Base-by-base conservation (phyloP, 331 rosid species). In the Quercus lobata region DNA sequence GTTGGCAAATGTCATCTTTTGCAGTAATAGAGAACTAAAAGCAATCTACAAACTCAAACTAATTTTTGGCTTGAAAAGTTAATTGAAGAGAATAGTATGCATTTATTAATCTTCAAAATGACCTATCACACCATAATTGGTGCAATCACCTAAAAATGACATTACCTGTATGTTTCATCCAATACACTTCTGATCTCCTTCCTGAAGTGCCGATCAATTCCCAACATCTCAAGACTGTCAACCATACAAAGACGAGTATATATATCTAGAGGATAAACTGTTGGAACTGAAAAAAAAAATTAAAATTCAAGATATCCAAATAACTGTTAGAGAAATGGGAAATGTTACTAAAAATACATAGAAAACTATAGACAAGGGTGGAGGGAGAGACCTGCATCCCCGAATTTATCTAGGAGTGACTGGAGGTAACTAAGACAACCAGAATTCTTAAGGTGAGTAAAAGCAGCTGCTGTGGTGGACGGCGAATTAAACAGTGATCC, bases 401-500 rank as follows among this genome's bases (percentile, higher is more conserved):
- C 92, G 61, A 89, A 92, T 78, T 87, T 91, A 4, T 83, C 84
- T 66, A 94, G 10, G 72, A 91, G 75, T 6, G 91, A 82, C 73
- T 35, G 75, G 5, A 94, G 86, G 77, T 91, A 91, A 60, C 81
- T 79, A 76, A 88, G 93, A 79, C 94, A 91, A 62, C 82, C 87
- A 35, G 84, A 78, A 80, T 91, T 88, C 70, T 92, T 84, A 25
- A 84, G 54, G 76, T 79, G 85, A 27, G 83, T 80, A 88, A 91
- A 90, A 70, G 80, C 92, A 74, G 89, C 91, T 3, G 97, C 96
- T 4, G 97, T 92, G 66, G 97, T 77, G 44, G 98, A 81, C 16
- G 97, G 97, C 30, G 97, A 94, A 78, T 91, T 90, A 71, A 85
- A 91, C 54, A 91, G 80, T 25, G 97, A 92, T 25, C 96, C 97